Evolutionary conservation across 2,329 filamentous ascomycete species (phyloP).

Genomic region (Phialocephala sp.): DNA sequence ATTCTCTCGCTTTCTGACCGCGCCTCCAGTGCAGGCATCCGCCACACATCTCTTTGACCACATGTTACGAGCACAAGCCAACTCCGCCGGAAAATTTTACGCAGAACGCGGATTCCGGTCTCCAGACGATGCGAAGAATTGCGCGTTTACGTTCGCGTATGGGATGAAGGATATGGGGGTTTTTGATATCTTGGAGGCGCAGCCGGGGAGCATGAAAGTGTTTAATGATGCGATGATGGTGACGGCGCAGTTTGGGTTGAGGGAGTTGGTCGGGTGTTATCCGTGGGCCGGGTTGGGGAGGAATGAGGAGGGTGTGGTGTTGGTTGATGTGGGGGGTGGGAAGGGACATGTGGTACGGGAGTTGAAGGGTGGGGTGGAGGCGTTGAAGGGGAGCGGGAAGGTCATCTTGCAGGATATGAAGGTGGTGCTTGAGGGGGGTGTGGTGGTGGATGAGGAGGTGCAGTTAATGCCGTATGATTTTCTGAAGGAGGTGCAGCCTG

Average conservation of each 20-base stretch:
- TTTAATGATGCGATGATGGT: conserved; percentile 26
- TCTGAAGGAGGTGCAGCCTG: conserved; percentile 43
- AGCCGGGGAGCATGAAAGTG: conserved; percentile 18
- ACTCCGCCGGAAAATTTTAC: conserved; percentile 18
- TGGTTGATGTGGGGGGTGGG: conserved; percentile 30
- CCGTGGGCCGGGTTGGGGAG: conserved; percentile 16
- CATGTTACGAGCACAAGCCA: conserved; percentile 23
- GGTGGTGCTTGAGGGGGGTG: conserved; percentile 25
- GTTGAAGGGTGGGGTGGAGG: conserved; percentile 14
- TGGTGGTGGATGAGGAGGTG: conserved; percentile 30
- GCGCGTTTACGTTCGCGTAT: conserved; percentile 24
- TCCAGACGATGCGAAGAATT: conserved; percentile 21
- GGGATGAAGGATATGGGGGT: conserved; percentile 18
- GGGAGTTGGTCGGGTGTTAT: conserved; percentile 14
- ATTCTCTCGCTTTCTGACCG: conserved; percentile 19
- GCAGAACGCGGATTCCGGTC: conserved; percentile 20
- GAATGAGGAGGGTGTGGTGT: conserved; percentile 20
- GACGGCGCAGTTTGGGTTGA: conserved; percentile 20
- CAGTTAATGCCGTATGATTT: conserved; percentile 43
- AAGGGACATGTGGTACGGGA: conserved; percentile 28
- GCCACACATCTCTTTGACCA: conserved; percentile 22
- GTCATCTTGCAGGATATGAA: conserved; percentile 35
- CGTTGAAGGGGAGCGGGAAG: conserved; percentile 25
- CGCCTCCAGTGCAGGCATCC: conserved; percentile 17
- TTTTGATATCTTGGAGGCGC: conserved; percentile 22